A percentile compares a stretch with the other conserved stretches of the same genome.
Evolutionary conservation across 2,329 filamentous ascomycete genomes (phyloP).

Genomic region (Trichoderma arundinaceum): DNA sequence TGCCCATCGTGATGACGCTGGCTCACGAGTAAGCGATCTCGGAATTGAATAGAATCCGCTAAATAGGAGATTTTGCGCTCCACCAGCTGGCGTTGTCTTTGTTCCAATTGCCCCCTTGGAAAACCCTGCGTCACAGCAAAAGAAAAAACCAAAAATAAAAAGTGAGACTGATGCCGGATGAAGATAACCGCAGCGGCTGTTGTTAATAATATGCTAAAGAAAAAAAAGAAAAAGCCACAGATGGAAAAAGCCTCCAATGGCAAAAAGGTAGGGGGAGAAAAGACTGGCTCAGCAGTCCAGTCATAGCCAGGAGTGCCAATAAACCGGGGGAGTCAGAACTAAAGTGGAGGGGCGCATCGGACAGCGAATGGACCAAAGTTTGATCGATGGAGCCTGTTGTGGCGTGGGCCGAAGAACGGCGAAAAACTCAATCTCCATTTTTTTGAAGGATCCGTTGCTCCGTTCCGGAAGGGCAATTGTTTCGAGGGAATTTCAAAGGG

Average conservation of each 20-base stretch:
- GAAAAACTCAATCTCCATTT: background rate
- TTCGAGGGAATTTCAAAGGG: background rate
- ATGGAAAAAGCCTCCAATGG: conserved; percentile 7
- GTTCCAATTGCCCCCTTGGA: background rate
- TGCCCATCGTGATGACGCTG: conserved; percentile 40
- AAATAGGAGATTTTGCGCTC: conserved; percentile 3
- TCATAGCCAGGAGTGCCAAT: conserved; percentile 3
- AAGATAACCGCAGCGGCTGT: background rate
- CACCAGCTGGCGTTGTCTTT: background rate
- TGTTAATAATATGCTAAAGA: background rate
- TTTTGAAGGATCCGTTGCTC: background rate
- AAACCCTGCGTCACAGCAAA: background rate
- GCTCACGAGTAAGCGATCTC: conserved; percentile 28
- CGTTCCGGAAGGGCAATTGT: background rate
- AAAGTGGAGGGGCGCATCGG: conserved; percentile 19
- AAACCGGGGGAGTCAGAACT: background rate
- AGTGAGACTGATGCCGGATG: background rate
- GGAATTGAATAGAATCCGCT: conserved; percentile 18
- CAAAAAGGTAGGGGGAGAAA: background rate
- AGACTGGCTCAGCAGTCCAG: conserved; percentile 14
- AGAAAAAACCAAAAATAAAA: background rate
- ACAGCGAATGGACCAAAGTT: conserved; percentile 6
- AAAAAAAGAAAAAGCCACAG: conserved; percentile 20
- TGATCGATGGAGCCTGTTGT: conserved; percentile 9
- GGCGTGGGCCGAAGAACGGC: conserved; percentile 22